phyloP scores from a whole-genome alignment of 345 rosid species.

The Cochlearia excelsa region DNA sequence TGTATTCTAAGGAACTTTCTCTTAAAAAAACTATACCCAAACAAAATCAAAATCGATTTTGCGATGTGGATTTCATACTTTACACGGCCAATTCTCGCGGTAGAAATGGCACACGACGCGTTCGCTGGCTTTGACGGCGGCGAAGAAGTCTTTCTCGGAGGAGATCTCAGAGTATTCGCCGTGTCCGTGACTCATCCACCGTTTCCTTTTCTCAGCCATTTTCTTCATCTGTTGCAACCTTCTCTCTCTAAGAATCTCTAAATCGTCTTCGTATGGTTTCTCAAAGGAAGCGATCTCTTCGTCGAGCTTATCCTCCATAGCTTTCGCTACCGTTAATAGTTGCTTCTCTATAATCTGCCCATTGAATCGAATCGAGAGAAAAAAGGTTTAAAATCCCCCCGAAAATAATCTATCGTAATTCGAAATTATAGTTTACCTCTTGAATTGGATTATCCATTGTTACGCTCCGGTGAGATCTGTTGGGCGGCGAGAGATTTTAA shows the following conservation, averaged over 20 bases:
- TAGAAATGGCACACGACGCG: constrained; percentile 96
- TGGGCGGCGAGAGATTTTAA: constrained; percentile 3
- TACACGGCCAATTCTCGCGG: constrained; percentile 98
- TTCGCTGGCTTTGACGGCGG: constrained; percentile 81
- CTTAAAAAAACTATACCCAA: no score
- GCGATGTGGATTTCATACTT: constrained; percentile 48
- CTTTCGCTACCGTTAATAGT: constrained; percentile 80
- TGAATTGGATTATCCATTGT: constrained; percentile 29
- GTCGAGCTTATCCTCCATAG: constrained; percentile 83
- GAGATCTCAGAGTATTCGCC: constrained; percentile 87
- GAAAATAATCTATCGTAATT: neutral
- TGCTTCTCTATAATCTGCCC: constrained; percentile 82
- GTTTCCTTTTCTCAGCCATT: constrained; percentile 89
- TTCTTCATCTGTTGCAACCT: constrained; percentile 88
- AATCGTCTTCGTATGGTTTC: constrained; percentile 76
- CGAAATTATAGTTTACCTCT: constrained; percentile 8
- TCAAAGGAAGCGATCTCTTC: constrained; percentile 85
- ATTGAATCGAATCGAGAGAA: neutral
- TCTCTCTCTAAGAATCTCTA: constrained; percentile 77
- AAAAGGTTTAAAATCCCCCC: neutral
- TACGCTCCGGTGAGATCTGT: constrained; percentile 15
- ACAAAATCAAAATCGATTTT: no score
- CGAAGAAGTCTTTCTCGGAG: constrained; percentile 82
- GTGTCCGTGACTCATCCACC: constrained; percentile 95
- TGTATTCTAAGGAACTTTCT: no score